Percentiles rank a stretch among this genome's conserved stretches.
Evolutionary conservation across 2,329 filamentous ascomycete species (phyloP).

Genomic region (Aspergillus latus): DNA sequence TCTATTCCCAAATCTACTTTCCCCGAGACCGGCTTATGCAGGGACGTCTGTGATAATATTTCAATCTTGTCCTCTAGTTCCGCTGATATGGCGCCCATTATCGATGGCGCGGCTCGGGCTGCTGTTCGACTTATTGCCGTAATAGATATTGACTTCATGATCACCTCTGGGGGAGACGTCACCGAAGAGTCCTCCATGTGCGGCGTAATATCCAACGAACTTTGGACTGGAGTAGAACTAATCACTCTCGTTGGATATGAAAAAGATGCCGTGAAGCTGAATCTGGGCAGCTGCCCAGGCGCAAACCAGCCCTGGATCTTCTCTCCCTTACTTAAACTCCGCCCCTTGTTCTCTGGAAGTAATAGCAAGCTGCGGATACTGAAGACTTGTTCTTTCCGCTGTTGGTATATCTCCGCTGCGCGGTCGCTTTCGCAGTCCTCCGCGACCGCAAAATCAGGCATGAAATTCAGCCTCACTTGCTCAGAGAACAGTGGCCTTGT

Average conservation of each 20-base stretch:
- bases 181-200: neutral
- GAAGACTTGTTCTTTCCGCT: constrained; percentile 12
- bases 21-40: constrained; percentile 1
- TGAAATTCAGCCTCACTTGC: neutral
- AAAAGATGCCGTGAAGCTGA: constrained; percentile 16
- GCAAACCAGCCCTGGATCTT: constrained; percentile 18
- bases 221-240: constrained; percentile 1
- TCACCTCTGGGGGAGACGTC: neutral
- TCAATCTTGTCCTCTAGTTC: constrained; percentile 14
- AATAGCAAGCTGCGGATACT: constrained; percentile 13
- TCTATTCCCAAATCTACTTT: neutral
- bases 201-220: neutral
- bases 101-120: constrained; percentile 14
- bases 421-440: neutral
- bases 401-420: neutral
- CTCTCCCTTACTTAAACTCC: constrained; percentile 9
- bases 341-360: constrained; percentile 16
- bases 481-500: neutral
- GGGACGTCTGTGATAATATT: constrained; percentile 7
- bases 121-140: constrained; percentile 11
- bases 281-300: constrained; percentile 15
- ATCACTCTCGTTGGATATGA: constrained; percentile 12
- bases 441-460: neutral
- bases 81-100: constrained; percentile 15
- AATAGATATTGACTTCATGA: neutral